phyloP scores from a whole-genome alignment of 2,329 filamentous ascomycete genomes.

The Colletotrichum theobromicola region DNA sequence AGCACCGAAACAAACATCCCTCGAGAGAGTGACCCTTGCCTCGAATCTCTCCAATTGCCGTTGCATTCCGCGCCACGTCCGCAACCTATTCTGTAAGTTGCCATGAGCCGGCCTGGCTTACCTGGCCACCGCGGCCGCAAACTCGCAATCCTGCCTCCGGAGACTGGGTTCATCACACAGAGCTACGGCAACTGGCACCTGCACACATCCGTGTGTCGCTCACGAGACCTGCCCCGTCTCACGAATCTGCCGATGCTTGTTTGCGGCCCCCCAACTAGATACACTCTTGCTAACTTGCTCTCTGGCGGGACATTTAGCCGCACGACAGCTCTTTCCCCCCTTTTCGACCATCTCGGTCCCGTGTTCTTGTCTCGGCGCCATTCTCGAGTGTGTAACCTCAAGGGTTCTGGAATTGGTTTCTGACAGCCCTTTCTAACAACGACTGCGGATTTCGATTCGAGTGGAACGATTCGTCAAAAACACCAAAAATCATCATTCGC shows the following conservation, averaged over 20 bases:
- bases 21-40: not conserved
- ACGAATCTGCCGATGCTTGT: constrained; percentile 6
- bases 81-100: constrained; percentile 12
- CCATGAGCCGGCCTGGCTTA: not conserved
- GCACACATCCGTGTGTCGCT: constrained; percentile 15
- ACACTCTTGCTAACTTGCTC: constrained; percentile 18
- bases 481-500: not conserved
- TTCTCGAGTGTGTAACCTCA: constrained; percentile 3
- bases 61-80: not conserved
- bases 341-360: not conserved
- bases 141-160: not conserved
- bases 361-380: not conserved
- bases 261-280: constrained; percentile 9
- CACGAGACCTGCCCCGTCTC: constrained; percentile 15
- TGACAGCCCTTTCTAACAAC: not conserved
- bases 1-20: constrained; percentile 15
- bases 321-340: not conserved
- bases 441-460: not conserved
- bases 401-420: not conserved
- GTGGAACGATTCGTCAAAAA: not conserved
- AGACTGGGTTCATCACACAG: not conserved
- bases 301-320: not conserved
- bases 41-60: constrained; percentile 8
- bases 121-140: not conserved
- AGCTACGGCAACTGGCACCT: constrained; percentile 3